Evolutionary conservation across 257 asterid genomes (phyloP), one percentile per base, ranked within the genome.

Genomic region (Forsythia suspensa): DNA sequence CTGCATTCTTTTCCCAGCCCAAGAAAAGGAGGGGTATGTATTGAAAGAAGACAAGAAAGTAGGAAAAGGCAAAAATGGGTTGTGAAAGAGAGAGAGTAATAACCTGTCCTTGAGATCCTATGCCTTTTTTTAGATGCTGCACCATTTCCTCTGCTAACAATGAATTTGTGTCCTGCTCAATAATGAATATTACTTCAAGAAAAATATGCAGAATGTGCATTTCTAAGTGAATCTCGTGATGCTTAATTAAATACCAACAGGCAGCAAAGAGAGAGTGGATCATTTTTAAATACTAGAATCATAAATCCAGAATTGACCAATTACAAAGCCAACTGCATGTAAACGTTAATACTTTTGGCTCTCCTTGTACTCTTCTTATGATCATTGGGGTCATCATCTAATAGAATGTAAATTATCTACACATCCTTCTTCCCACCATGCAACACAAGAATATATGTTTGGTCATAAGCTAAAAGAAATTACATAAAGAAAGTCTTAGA

Each of bases 51-150:
- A 70, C 63, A 43, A 72, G 13, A 70, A 79, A 48, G 42, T 5
- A n/a, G 70, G 59, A 74, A n/a, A 48, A 36, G 66, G 69, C 38
- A 70, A 73, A 79, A 42, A 24, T 70, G 20, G 51, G 59, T 34
- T 76, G 79, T 76, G 29, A 39, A 81, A 41, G n/a, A 29, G 34
- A 29, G 34, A 29, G 34, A 69, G 63, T 76, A 51, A 71, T 83
- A 81, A 95, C 97, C 99, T 95, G 99, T 84, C 99, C 99, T 76
- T 66, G 87, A 81, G 92, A 92, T 86, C 99, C 98, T 77, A 92
- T 41, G 79, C 86, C 90, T 55, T 82, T 82, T 72, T 80, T 84
- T 51, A 95, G 91, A 89, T 95, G 99, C 65, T 84, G 89, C 77
- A 91, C 84, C 97, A 95, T 92, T 90, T 90, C 98, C 88, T 82